Evolutionary conservation across 805 yeast genomes (phyloP).

Genomic region (Saccharomycopsis javanensis): DNA sequence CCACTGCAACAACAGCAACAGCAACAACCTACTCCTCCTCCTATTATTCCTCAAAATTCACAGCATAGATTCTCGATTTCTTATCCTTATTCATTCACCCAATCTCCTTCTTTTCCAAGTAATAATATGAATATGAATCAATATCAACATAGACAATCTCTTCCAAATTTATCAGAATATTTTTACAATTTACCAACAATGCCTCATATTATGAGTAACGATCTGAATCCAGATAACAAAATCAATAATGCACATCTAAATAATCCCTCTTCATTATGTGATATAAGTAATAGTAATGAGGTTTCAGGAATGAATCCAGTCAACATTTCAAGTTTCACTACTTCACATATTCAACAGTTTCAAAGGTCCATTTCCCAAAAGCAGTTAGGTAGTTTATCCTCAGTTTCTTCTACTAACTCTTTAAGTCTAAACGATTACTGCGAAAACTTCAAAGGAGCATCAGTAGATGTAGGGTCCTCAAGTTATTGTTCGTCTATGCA

Average conservation of each 20-base stretch:
- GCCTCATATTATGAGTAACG: not conserved
- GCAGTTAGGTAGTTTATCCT: not conserved
- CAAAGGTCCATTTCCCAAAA: not conserved
- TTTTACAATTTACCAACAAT: slow-evolving; percentile 1
- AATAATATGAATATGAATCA: not conserved
- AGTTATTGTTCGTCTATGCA: not conserved
- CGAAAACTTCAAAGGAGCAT: not conserved
- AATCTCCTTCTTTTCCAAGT: not conserved
- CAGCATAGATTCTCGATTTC: not conserved
- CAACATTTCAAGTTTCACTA: not conserved
- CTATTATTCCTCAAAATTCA: not conserved
- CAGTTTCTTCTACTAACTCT: not conserved
- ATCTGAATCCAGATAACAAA: not conserved
- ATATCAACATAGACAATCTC: slow-evolving; percentile 5
- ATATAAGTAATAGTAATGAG: not conserved
- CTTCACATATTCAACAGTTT: not conserved
- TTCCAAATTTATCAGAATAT: not conserved
- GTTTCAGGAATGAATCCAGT: not conserved
- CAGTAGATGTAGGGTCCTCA: not conserved
- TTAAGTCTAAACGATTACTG: not conserved
- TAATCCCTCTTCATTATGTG: not conserved
- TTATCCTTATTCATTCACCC: not conserved
- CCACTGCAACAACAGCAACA: slow-evolving; percentile 2
- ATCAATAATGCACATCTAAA: not conserved
- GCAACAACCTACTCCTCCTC: not conserved